Evolutionary conservation across 2,329 filamentous ascomycete species (phyloP), one percentile per base, ranked within the genome.

Genomic region (Aspergillus unguis): DNA sequence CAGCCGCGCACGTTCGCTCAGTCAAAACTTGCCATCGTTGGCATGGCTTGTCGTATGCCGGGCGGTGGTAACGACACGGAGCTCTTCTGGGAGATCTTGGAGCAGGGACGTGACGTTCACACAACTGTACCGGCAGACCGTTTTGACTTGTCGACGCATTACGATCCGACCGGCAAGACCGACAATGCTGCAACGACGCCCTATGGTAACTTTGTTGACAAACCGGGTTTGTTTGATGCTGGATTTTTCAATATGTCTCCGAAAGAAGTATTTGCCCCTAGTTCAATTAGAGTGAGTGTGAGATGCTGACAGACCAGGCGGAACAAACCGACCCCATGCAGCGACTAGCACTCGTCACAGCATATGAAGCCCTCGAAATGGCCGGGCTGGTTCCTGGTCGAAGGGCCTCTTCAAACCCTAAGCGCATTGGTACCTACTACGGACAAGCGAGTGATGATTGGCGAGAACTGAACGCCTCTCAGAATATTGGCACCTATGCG

Each of bases 261-360:
- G 5, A 82, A 86, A 59, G 64, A 66, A 33, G 87, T 48, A 52
- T 27, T 3, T 25, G 9, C 6, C 29, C 27, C 36, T 11, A 26
- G 25, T 23, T 29, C 37, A 41, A 7, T 4, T 17, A 17, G 17
- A 17, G 17, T 17, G 17, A 31, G 11, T 17, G 25, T 5, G 10
- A 11, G 8, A 23, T 41, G 26, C 37, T 52, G 9, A 52, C 38
- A 42, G 37, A 23, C 8, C 27, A 91, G 71, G 88, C 88, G n/a
- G 81, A 82, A 50, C 86, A 90, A 66, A 90, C 86, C 0, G 88
- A 92, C 67, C 88, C 88, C 0, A 88, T 88, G 83, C 88, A 90
- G 64, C 81, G 88, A 59, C 77, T 92, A 55, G 85, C 86, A 2
- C 72, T 92, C n/a, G 81, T 85, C 8, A 90, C 87, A 1, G 86